Evolutionary conservation across 441 rosid genomes (phyloP), one percentile per base, ranked within the genome.

Genomic region (Macaranga tanarius): DNA sequence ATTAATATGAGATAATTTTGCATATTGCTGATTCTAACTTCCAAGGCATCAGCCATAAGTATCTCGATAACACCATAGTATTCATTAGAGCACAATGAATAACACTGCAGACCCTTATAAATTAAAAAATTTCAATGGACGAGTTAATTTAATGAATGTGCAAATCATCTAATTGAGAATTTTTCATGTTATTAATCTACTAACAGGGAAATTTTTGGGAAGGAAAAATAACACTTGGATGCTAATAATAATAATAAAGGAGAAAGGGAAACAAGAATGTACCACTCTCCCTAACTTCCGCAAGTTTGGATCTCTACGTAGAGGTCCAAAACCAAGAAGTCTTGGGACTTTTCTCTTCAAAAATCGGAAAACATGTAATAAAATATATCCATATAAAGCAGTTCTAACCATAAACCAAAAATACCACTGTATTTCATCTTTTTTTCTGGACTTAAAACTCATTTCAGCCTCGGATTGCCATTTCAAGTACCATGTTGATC

Each of bases 401-500:
- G 77, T 76, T 87, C 97, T 85, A 75, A 88, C 78, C 31, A 82
- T 57, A 85, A 90, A 88, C 97, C 90, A 90, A 73, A 85, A n/a
- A 80, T 82, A 85, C 99, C 93, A 94, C 57, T 74, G 77, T 50
- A 88, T 58, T 60, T 77, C 85, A 74, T 87, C 87, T 13, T 80
- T 82, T 76, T 87, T 74, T 74, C 96, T 87, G 80, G 91, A 87
- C 76, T 56, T 86, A 72, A 86, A 86, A 70, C 70, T 89, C 80
- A 78, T 81, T 83, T 94, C 94, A 67, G 90, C 91, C 83, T 88
- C 91, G 62, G 92, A 88, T 74, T 87, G 97, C 99, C 97, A 94
- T 79, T 84, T 65, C 71, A 94, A 81, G 88, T 89, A 94, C 97
- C 97, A 92, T 38, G 97, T 87, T 50, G 97, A 77, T 75, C 86